A percentile compares a stretch with the other conserved stretches of the same genome.
phyloP scores from a whole-genome alignment of 1,284 basidiomycete genomes.

The Lignosus rhinocerotis region DNA sequence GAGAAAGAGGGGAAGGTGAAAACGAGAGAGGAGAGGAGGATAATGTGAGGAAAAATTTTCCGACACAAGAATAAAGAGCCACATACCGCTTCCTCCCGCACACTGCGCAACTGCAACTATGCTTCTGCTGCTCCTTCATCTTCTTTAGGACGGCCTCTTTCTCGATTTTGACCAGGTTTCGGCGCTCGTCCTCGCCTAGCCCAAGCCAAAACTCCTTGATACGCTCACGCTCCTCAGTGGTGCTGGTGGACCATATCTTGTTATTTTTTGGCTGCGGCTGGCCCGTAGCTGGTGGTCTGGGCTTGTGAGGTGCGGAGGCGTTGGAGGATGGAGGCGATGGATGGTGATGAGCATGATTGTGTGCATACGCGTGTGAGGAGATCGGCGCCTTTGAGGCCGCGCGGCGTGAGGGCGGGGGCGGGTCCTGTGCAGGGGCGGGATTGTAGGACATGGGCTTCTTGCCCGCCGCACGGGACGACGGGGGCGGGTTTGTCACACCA shows the following conservation, averaged over 20 bases:
- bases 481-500: constrained; percentile 43
- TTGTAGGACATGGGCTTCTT: constrained; percentile 73
- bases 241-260: constrained; percentile 90
- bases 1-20: constrained; percentile 21
- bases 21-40: constrained; percentile 21
- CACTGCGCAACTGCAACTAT: constrained; percentile 93
- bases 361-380: constrained; percentile 51
- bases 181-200: constrained; percentile 85
- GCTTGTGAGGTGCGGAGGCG: constrained; percentile 51
- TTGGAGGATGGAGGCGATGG: constrained; percentile 72
- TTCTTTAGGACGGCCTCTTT: constrained; percentile 96
- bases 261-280: constrained; percentile 40
- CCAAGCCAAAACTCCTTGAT: constrained; percentile 98
- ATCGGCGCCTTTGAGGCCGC: constrained; percentile 72
- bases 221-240: constrained; percentile 89
- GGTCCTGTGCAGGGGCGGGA: constrained; percentile 31
- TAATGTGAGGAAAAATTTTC: constrained; percentile 42
- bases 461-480: constrained; percentile 69
- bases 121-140: constrained; percentile 99
- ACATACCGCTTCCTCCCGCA: constrained; percentile 94
- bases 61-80: constrained; percentile 26
- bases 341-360: constrained; percentile 59
- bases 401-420: constrained; percentile 44
- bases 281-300: constrained; percentile 43
- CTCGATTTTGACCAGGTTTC: constrained; percentile 92